phyloP scores from a whole-genome alignment of 768 basidiomycete species.

The Lentinula detonsa region DNA sequence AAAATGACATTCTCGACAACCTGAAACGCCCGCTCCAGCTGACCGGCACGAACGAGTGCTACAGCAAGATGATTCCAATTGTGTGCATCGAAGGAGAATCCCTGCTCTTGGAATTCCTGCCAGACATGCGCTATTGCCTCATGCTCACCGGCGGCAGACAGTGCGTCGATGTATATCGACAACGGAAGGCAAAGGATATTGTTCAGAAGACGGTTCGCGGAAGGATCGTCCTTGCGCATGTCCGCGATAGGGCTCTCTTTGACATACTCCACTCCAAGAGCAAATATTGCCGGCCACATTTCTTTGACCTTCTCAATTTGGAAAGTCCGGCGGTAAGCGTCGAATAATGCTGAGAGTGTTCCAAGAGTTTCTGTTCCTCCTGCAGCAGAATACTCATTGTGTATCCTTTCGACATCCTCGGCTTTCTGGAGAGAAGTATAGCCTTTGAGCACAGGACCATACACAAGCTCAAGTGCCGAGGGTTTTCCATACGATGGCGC shows the following conservation, averaged over 20 bases:
- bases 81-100: constrained; percentile 77
- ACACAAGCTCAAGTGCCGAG: constrained; percentile 47
- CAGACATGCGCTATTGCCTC: constrained; percentile 58
- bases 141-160: constrained; percentile 62
- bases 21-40: constrained; percentile 79
- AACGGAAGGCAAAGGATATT: constrained; percentile 70
- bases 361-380: constrained; percentile 56
- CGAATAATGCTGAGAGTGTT: constrained; percentile 59
- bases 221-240: constrained; percentile 13
- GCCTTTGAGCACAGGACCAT: constrained; percentile 53
- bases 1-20: constrained; percentile 74
- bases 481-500: constrained; percentile 28
- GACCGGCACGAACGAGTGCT: constrained; percentile 73
- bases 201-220: constrained; percentile 20
- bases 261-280: constrained; percentile 43
- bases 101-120: constrained; percentile 51
- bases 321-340: constrained; percentile 58
- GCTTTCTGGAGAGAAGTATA: constrained; percentile 38
- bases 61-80: constrained; percentile 89
- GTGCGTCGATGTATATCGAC: constrained; percentile 73
- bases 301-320: constrained; percentile 49
- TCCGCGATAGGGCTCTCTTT: constrained; percentile 27
- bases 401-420: constrained; percentile 51
- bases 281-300: constrained; percentile 66
- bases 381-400: constrained; percentile 41